Evolutionary conservation across 1,284 basidiomycete species (phyloP), one percentile per base, ranked within the genome.

Genomic region (Heterobasidion irregulare): DNA sequence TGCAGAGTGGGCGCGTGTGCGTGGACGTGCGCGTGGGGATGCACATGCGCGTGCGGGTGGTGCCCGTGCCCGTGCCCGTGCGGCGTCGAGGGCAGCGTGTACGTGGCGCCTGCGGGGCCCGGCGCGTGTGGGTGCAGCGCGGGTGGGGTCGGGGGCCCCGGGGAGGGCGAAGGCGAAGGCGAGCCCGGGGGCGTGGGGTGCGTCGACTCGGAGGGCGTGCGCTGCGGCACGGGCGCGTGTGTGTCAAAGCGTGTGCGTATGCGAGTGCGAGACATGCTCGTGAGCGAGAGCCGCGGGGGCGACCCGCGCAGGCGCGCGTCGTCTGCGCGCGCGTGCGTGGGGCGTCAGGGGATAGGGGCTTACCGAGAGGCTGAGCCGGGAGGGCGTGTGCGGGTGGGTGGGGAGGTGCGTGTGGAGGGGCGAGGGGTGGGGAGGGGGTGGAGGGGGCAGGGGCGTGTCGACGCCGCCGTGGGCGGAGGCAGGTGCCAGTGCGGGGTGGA

Each of bases 1-100:
- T 53, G 54, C 59, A 50, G 61, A 58, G 35, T 52, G 49, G 51
- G 59, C 47, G 60, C 52, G 53, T 57, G 53, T 59, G 59, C 53
- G 54, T 55, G 38, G 59, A 61, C 47, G 63, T 54, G 55, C 15
- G 53, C 45, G 38, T 62, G 46, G 54, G 48, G 55, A 45, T 60
- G 19, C 26, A 26, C 26, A 26, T 26, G 26, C 26, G 56, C 48
- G 64, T 13, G 60, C 5, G 48, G 48, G 45, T 16, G 15, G 44
- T 45, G 44, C 44, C 18, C 47, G 7, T 57, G 50, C 8, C 15
- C 50, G 38, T 58, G 57, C 34, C 26, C 38, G 44, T 58, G 50
- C 43, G 15, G 36, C 26, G 16, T 53, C 47, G 10, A 33, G 19
- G 32, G 19, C 41, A 15, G 48, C 57, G 41, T 58, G 56, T 8